A percentile compares a stretch with the other conserved stretches of the same genome.
Evolutionary conservation across 192 early-diverging fungal species (phyloP).

Genomic region (Spinellus fusiger): DNA sequence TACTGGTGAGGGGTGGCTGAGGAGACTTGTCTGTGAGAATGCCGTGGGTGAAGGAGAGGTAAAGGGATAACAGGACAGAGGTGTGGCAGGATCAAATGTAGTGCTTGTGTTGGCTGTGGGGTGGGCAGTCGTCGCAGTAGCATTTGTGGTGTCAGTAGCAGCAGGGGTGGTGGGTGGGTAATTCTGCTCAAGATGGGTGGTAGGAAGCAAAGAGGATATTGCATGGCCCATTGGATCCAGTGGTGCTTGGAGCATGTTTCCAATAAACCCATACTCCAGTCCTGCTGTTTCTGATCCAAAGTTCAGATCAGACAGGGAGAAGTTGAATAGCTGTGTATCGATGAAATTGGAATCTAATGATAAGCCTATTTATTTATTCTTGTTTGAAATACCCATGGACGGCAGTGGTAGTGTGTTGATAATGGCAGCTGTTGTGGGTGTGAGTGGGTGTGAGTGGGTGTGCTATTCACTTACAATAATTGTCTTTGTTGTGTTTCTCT

Average conservation of each 20-base stretch:
- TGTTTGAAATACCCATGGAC: too few relatives aligned
- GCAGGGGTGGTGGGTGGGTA: neutral
- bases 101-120: neutral
- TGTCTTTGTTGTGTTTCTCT: slow-evolving; percentile 85
- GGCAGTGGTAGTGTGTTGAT: too few relatives aligned
- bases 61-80: neutral
- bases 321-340: slow-evolving; percentile 28
- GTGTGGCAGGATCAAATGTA: neutral
- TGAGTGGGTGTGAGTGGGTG: too few relatives aligned
- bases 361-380: too few relatives aligned
- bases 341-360: slow-evolving; percentile 6
- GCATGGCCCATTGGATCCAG: slow-evolving; percentile 1
- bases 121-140: neutral
- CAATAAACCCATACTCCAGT: slow-evolving; percentile 84
- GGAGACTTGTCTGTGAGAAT: neutral
- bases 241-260: slow-evolving; percentile 76
- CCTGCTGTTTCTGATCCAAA: slow-evolving; percentile 89
- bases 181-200: neutral
- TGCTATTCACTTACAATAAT: too few relatives aligned
- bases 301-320: slow-evolving; percentile 39
- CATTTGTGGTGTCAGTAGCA: neutral
- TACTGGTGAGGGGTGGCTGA: neutral
- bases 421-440: too few relatives aligned
- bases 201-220: neutral
- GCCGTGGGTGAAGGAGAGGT: neutral